Base-by-base conservation (phyloP, 2,329 filamentous ascomycete species). In the Sclerotinia glacialis region DNA sequence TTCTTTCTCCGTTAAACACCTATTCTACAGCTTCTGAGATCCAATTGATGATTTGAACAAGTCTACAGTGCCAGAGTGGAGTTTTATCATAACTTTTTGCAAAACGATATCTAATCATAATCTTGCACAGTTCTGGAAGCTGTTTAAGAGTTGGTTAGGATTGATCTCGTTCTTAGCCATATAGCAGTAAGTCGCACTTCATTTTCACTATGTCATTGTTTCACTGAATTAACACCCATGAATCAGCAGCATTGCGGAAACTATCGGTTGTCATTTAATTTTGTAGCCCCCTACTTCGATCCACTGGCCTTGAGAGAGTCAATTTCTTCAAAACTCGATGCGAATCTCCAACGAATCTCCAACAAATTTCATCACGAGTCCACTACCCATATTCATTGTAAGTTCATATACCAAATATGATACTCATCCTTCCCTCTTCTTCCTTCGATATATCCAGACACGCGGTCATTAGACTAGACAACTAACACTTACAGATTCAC, bases 401-500 rank as follows among this genome's bases (percentile, higher is more conserved):
- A 49, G 58, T 49, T 26, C n/a, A 37, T 14, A 40, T 61, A 23
- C 44, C n/a, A 40, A 12, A 37, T 12, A 47, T 12, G 5, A 9
- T 23, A 49, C 14, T 5, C 0, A 12, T 21, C 26, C 5, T 37
- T 23, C 21, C 28, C 23, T 14, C 21, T 21, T 37, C 5, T 37
- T 23, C 21, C 28, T 34, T 14, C 21, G 2, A 7, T 23, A 3
- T 26, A 4, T 49, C 5, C 58, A 49, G n/a, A 26, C n/a, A 5
- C 26, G n/a, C 18, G 21, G 9, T 61, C 44, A 23, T 28, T 37
- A 31, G 12, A 26, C n/a, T 18, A 9, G 9, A 61, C 8, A 26
- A 14, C 58, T 61, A 40, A 61, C n/a, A 61, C 16, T 37, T 49
- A n/a, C 28, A 49, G 58, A 46, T 37, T 26, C 7, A 34, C n/a